Percentiles rank a stretch among this genome's conserved stretches.
These are phyloP conservation scores for Chrysoporthe deuterocubensis DNA, from an alignment of 2,329 filamentous ascomycete genomes.

Conservation along the genomic window DNA sequence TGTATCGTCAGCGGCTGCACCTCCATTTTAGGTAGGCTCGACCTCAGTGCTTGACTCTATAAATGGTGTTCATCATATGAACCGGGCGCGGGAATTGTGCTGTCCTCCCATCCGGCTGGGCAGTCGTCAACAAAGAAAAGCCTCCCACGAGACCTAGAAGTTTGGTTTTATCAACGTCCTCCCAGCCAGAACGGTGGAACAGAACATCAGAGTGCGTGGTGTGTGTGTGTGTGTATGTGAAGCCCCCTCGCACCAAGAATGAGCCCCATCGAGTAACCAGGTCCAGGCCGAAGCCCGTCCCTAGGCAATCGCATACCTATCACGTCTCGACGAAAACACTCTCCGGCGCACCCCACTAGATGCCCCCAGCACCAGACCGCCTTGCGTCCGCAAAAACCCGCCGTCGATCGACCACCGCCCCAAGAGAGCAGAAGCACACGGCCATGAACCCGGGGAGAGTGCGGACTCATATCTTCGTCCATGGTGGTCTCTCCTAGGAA, in stretches of 20 bases:
- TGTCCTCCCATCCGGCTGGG: conserved; percentile 25
- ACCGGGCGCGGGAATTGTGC: conserved; percentile 45
- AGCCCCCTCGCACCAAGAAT: conserved; percentile 98
- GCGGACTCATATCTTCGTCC: conserved; percentile 94
- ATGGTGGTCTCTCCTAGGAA: conserved; percentile 53
- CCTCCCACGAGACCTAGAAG: conserved; percentile 45
- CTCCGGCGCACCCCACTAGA: conserved; percentile 57
- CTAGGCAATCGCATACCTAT: conserved; percentile 98
- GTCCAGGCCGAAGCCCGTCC: conserved; percentile 35
- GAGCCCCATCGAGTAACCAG: conserved; percentile 99
- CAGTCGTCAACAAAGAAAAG: conserved; percentile 35
- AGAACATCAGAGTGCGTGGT: conserved; percentile 47
- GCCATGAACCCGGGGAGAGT: conserved; percentile 38
- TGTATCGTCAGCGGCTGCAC: conserved; percentile 51
- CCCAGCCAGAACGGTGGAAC: conserved; percentile 52
- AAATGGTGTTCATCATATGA: conserved; percentile 88
- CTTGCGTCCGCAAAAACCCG: conserved; percentile 40
- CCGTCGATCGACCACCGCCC: conserved; percentile 43
- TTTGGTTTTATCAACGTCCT: conserved; percentile 48
- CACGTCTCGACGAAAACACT: conserved; percentile 84
- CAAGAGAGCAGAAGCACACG: conserved; percentile 30
- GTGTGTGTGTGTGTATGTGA: conserved; percentile 41
- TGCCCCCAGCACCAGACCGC: conserved; percentile 45
- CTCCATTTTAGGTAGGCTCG: conserved; percentile 41
- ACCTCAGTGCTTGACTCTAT: conserved; percentile 99